Percentiles rank a stretch among this genome's conserved stretches.
Evolutionary conservation across 805 yeast species (phyloP).

Genomic region (Clavispora santaluciae): DNA sequence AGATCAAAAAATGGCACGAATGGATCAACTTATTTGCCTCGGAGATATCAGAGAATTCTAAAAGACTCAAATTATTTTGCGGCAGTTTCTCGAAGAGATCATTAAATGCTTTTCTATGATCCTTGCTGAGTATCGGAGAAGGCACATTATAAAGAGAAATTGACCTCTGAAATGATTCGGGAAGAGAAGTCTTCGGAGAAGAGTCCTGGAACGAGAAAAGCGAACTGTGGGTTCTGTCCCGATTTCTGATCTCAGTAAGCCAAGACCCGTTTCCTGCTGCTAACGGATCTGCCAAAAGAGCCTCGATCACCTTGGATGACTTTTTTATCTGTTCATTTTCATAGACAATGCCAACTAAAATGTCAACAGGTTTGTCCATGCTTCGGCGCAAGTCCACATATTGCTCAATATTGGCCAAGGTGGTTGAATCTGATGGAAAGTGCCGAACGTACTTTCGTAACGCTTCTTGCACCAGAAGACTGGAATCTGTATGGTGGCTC

Average conservation of each 20-base stretch:
- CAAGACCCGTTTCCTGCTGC: conserved; percentile 27
- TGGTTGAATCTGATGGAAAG: conserved; percentile 19
- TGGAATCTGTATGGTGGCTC: background rate
- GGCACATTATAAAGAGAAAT: conserved; percentile 15
- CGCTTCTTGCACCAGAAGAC: conserved; percentile 8
- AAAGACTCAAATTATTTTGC: conserved; percentile 14
- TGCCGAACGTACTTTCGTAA: conserved; percentile 13
- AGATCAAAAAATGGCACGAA: conserved; percentile 20
- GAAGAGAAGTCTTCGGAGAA: conserved; percentile 3
- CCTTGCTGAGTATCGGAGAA: conserved; percentile 28
- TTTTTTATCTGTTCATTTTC: conserved; percentile 17
- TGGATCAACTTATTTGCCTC: conserved; percentile 10
- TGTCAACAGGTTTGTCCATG: conserved; percentile 8
- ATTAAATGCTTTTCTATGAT: conserved; percentile 21
- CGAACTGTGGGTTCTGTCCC: conserved; percentile 12
- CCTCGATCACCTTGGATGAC: conserved; percentile 29
- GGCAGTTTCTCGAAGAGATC: background rate
- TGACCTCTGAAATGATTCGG: conserved; percentile 7
- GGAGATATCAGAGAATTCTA: conserved; percentile 18
- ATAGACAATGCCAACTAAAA: conserved; percentile 32
- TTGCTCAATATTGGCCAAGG: conserved; percentile 15
- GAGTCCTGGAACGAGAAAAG: background rate
- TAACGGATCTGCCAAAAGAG: conserved; percentile 38
- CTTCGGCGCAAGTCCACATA: conserved; percentile 9
- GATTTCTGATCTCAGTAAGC: conserved; percentile 22